Base-by-base conservation (phyloP, 768 basidiomycete species). In the Udeniomyces megalosporus region DNA sequence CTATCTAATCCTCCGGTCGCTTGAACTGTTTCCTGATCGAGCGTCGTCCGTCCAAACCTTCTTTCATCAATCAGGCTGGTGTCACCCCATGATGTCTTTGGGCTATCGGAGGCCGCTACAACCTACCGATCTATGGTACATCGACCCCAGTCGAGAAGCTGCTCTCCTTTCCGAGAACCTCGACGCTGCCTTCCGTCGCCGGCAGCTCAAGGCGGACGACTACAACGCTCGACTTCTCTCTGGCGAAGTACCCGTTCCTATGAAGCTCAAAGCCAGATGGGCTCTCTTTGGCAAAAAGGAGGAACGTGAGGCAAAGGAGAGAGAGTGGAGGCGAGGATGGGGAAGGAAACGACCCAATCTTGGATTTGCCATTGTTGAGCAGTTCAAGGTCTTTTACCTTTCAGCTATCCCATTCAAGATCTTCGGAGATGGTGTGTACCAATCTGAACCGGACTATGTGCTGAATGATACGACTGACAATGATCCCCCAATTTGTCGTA, bases 81-180 rank as follows among this genome's bases (percentile, higher is more conserved):
- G 61, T 31, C 44, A 45, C 22, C 45, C 53, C 8, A 62, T 62
- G 53, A 56, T 62, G 53, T 32, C 46, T 14, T 54, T 62, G 24
- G 89, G 89, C 8, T 89, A 88, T 69, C 78, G 81, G 8, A 80
- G 89, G 8, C 86, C 89, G 0, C 78, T 93, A 2, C 84, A 89
- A 69, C 82, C 83, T 0, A 74, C 84, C 0, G 89, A 92, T 72
- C 76, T 92, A 3, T 91, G 84, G 77, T 85, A 81, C 72, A 80
- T 91, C 28, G 82, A 82, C 62, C 79, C 82, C 42, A 71, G 79
- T 24, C 80, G 82, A 28, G 76, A 80, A 1, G 79, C 88, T 0
- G 78, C 76, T 1, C 68, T 74, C 17, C 80, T 89, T 44, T 84
- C 85, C 2, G 75, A 80, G 1, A 75, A 77, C 38, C 84, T 93